Evolutionary conservation across 805 yeast genomes (phyloP).

Genomic region (Nakazawaea holstii): DNA sequence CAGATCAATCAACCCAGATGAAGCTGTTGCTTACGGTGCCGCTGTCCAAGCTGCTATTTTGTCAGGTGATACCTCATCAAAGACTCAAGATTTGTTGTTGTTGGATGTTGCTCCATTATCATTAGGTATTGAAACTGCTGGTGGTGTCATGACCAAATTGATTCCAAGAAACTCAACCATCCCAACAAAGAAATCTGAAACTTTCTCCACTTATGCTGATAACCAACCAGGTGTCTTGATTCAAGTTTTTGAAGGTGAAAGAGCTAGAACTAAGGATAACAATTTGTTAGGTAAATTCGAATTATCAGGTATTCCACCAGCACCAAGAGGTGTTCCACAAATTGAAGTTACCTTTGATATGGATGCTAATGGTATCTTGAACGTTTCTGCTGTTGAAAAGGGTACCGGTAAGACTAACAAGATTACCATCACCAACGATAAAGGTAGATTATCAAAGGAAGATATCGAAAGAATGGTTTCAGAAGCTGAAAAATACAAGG

Average conservation of each 20-base stretch:
- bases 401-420: conserved; percentile 97
- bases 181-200: conserved; percentile 96
- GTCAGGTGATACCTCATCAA: conserved; percentile 91
- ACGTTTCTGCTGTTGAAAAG: conserved; percentile 94
- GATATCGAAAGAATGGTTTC: conserved; percentile 97
- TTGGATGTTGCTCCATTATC: conserved; percentile 97
- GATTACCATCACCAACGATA: conserved; percentile 97
- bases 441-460: conserved; percentile 97
- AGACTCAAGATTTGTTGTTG: conserved; percentile 90
- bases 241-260: conserved; percentile 98
- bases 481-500: conserved; percentile 97
- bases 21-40: conserved; percentile 99
- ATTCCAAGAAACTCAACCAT: conserved; percentile 98
- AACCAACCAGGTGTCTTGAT: conserved; percentile 98
- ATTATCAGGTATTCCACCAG: conserved; percentile 95
- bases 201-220: conserved; percentile 94
- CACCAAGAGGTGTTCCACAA: conserved; percentile 98
- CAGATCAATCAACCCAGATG: conserved; percentile 96
- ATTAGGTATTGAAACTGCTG: conserved; percentile 97
- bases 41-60: conserved; percentile 97
- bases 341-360: conserved; percentile 95
- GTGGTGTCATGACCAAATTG: conserved; percentile 98
- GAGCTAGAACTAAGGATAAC: conserved; percentile 94
- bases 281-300: conserved; percentile 96
- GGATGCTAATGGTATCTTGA: conserved; percentile 96